Evolutionary conservation across 2,329 filamentous ascomycete species (phyloP), one percentile per base, ranked within the genome.

Genomic region (Xylariales sp.): DNA sequence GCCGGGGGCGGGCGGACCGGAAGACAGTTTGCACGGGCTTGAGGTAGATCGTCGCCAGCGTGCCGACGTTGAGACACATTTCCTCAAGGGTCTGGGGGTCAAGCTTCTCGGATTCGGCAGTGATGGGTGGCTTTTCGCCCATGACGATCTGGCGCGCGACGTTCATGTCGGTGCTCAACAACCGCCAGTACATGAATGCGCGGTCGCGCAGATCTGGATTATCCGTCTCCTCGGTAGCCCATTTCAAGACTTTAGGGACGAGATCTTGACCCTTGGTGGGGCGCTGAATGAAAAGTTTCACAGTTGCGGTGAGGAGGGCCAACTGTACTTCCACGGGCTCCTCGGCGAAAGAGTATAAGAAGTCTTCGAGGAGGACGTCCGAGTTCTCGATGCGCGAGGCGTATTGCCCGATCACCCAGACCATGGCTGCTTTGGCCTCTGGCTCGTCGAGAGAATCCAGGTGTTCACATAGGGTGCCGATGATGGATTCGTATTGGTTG

Each of bases 131-230:
- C 62, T 98, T 98, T 52, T 95, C 86, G 45, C 93, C 91, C 91
- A 98, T 97, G 51, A 98, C 90, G 38, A 98, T 80, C 47, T 82
- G 73, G 59, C 86, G 93, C 2, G 93, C 93, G 0, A 85, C 80
- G 37, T 84, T 82, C 52, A 95, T 91, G 60, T 96, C 90, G 0
- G 89, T 94, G 2, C 89, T 95, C 2, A 98, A 75, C 11, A 98
- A 76, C 4, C 93, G 87, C 93, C 93, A 98, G 71, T 98, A 98
- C 90, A 98, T 97, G 70, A 96, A 98, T 0, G 93, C 93, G 54
- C 93, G 76, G 62, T 98, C 93, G 49, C 93, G 83, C 20, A 98
- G 78, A 64, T 98, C 93, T 0, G 93, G 93, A 63, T 98, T 96
- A 59, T 98, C 93, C n/a, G 91, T 97, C 62, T 97, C 93, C 62